phyloP scores from a whole-genome alignment of 2,329 filamentous ascomycete genomes.

The Fusarium tricinctum region DNA sequence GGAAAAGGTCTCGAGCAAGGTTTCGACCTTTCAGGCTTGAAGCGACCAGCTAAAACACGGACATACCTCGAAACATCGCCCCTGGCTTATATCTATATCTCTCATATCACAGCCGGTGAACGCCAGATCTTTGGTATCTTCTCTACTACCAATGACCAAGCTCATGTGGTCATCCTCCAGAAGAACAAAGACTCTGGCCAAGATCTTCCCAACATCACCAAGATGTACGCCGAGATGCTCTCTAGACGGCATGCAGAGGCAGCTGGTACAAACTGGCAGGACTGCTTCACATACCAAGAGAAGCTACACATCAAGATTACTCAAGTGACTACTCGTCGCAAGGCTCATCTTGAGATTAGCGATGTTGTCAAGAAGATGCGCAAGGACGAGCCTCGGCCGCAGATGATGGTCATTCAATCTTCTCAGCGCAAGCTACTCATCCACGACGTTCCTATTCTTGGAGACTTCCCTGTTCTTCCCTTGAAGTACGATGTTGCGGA shows the following conservation, averaged over 20 bases:
- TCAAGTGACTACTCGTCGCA: constrained; percentile 89
- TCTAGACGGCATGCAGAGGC: constrained; percentile 74
- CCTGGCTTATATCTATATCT: constrained; percentile 90
- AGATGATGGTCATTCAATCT: constrained; percentile 91
- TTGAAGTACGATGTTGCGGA: constrained; percentile 87
- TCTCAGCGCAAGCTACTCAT: constrained; percentile 84
- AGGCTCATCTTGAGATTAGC: constrained; percentile 88
- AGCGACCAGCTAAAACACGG: constrained; percentile 72
- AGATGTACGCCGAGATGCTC: constrained; percentile 85
- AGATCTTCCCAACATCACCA: constrained; percentile 90
- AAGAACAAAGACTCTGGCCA: constrained; percentile 81
- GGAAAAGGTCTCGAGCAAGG: constrained; percentile 94
- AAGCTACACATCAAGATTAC: constrained; percentile 86
- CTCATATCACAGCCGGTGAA: constrained; percentile 91
- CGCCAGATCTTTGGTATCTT: constrained; percentile 95
- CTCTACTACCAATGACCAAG: constrained; percentile 83
- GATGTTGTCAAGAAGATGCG: constrained; percentile 92
- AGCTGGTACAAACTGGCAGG: constrained; percentile 79
- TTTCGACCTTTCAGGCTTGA: constrained; percentile 86
- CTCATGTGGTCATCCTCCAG: constrained; percentile 90
- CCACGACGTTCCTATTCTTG: constrained; percentile 86
- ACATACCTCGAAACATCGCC: constrained; percentile 82
- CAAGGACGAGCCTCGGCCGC: constrained; percentile 83
- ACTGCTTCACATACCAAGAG: constrained; percentile 88
- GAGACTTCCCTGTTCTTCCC: constrained; percentile 85